Evolutionary conservation across 805 yeast genomes (phyloP).

Genomic region (Henningerozyma blattae): DNA sequence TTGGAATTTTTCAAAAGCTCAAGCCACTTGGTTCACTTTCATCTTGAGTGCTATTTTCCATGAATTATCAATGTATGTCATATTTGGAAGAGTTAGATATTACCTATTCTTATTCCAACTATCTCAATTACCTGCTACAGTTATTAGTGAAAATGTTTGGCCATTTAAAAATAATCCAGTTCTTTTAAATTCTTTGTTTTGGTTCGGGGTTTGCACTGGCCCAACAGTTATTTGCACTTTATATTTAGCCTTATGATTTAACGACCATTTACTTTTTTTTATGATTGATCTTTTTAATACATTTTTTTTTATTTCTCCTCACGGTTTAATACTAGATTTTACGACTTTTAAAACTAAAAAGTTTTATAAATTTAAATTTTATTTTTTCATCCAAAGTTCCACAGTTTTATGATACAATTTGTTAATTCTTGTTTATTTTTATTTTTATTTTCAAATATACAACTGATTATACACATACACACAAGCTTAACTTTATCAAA

Average conservation of each 20-base stretch:
- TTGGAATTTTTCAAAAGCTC: slow-evolving; percentile 44
- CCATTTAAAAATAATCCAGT: slow-evolving; percentile 33
- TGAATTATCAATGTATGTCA: slow-evolving; percentile 81
- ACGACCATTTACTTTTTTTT: no score
- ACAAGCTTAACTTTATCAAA: no score
- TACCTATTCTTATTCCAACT: slow-evolving; percentile 69
- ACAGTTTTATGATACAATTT: no score
- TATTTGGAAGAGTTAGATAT: slow-evolving; percentile 67
- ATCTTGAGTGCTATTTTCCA: slow-evolving; percentile 69
- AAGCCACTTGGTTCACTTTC: slow-evolving; percentile 68
- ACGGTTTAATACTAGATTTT: no score
- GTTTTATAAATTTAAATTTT: no score
- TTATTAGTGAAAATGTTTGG: slow-evolving; percentile 47
- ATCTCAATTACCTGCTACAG: slow-evolving; percentile 71
- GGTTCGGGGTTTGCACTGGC: slow-evolving; percentile 85
- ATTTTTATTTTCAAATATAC: no score
- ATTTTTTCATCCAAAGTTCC: no score
- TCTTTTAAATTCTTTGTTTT: slow-evolving; percentile 72
- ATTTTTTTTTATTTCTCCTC: no score
- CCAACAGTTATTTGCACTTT: slow-evolving; percentile 81
- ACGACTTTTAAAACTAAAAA: no score
- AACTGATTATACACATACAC: no score
- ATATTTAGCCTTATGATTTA: slow-evolving; percentile 42
- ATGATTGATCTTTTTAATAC: no score
- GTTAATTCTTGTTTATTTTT: no score